A percentile compares a stretch with the other conserved stretches of the same genome.
phyloP scores from a whole-genome alignment of 768 basidiomycete species.

The Rhodosporidiobolus sp. region DNA sequence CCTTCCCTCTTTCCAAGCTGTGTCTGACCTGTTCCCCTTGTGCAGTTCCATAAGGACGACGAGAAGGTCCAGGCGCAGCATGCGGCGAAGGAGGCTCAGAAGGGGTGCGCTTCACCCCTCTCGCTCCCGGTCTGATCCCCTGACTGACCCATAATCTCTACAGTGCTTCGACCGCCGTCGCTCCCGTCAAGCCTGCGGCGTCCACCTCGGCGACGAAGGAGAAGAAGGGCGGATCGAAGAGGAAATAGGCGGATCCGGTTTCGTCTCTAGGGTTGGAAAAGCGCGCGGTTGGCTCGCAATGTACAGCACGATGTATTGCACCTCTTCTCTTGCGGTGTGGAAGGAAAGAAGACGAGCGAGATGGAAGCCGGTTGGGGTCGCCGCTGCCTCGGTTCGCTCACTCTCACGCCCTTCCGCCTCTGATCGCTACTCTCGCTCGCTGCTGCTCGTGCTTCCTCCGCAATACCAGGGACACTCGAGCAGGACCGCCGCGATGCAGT shows the following conservation, averaged over 20 bases:
- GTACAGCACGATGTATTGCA: too few relatives aligned
- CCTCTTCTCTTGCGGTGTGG: too few relatives aligned
- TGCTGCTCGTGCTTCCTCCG: background rate
- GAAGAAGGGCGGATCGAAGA: background rate
- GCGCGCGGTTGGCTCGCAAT: background rate
- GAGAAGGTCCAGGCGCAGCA: background rate
- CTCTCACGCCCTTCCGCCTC: background rate
- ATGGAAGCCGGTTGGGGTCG: too few relatives aligned
- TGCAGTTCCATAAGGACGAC: slow-evolving; percentile 12
- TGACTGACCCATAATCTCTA: background rate
- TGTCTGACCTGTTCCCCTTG: too few relatives aligned
- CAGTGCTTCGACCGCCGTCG: background rate
- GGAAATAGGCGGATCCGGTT: background rate
- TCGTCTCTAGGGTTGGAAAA: background rate
- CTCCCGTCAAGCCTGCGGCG: background rate
- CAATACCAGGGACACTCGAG: background rate
- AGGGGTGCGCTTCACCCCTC: background rate
- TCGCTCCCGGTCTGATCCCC: background rate
- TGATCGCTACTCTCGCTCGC: background rate
- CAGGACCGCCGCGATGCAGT: slow-evolving; percentile 13
- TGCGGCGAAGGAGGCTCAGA: background rate
- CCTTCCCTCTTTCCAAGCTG: background rate
- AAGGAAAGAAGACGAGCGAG: too few relatives aligned
- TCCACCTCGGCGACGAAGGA: background rate
- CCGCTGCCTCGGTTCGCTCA: background rate